Evolutionary conservation across 768 basidiomycete species (phyloP).

Genomic region (Suillus americanus): DNA sequence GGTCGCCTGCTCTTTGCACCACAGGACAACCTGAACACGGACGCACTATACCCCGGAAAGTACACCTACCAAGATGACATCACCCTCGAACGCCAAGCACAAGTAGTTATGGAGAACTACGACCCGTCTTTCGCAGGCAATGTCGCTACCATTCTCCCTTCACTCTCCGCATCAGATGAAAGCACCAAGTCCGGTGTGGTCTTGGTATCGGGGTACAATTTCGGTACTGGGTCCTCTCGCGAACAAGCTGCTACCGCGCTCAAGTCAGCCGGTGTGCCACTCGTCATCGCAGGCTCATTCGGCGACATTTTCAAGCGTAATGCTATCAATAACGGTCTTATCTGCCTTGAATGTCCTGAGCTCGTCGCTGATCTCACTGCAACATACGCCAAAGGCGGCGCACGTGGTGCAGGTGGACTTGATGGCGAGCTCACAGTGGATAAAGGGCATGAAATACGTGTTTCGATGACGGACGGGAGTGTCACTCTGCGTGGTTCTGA

Average conservation of each 20-base stretch:
- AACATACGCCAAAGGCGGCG: conserved; percentile 69
- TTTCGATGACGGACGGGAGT: conserved; percentile 70
- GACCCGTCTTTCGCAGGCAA: conserved; percentile 81
- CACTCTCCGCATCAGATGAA: conserved; percentile 17
- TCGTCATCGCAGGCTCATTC: conserved; percentile 97
- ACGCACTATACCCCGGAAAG: conserved; percentile 98
- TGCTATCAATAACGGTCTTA: conserved; percentile 96
- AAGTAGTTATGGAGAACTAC: conserved; percentile 99
- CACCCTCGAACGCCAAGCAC: conserved; percentile 88
- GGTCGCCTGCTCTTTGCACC: conserved; percentile 91
- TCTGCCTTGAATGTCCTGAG: conserved; percentile 91
- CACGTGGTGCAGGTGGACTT: conserved; percentile 74
- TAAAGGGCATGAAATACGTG: conserved; percentile 58
- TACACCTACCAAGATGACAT: conserved; percentile 99
- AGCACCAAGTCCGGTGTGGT: conserved; percentile 61
- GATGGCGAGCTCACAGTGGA: conserved; percentile 86
- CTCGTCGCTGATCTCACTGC: conserved; percentile 83
- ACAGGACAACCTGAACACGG: conserved; percentile 97
- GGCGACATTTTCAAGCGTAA: conserved; percentile 99
- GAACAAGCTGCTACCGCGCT: conserved; percentile 99
- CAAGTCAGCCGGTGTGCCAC: conserved; percentile 87
- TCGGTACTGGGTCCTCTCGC: conserved; percentile 96
- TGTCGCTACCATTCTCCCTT: conserved; percentile 48
- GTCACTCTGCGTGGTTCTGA: conserved; percentile 49
- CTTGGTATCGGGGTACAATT: conserved; percentile 94